A percentile compares a stretch with the other conserved stretches of the same genome.
phyloP scores from a whole-genome alignment of 495 filamentous ascomycete genomes.

The Beverwykella pulmonaria region DNA sequence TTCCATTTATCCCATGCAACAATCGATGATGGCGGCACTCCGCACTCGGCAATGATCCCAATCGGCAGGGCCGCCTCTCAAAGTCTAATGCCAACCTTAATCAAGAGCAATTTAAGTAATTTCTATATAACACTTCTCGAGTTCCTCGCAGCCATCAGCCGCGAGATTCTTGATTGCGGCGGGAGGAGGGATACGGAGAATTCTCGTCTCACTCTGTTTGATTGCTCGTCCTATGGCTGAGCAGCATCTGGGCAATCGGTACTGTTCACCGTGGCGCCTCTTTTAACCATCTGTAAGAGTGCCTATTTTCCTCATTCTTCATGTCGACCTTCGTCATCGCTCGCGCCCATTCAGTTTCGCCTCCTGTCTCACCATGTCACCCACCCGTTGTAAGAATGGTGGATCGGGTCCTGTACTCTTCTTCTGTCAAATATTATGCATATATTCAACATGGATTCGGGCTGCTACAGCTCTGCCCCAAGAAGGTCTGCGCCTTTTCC shows the following conservation, averaged over 20 bases:
- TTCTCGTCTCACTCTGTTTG: conserved; percentile 25
- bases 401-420: conserved; percentile 2
- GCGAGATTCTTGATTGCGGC: conserved; percentile 27
- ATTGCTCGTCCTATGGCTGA: conserved; percentile 25
- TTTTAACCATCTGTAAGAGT: conserved; percentile 27
- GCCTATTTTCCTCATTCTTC: conserved; percentile 6
- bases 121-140: conserved; percentile 32
- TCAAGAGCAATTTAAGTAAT: conserved; percentile 35
- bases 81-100: conserved; percentile 27
- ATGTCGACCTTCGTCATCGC: conserved; percentile 9
- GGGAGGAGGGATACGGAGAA: conserved; percentile 28
- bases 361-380: conserved; percentile 12
- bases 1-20: conserved; percentile 38
- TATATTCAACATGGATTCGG: conserved; percentile 23
- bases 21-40: conserved; percentile 20
- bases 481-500: conserved; percentile 21
- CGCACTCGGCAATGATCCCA: conserved; percentile 21
- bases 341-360: background rate
- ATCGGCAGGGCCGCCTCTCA: conserved; percentile 20
- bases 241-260: conserved; percentile 9
- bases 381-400: background rate
- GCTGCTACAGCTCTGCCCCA: conserved; percentile 23
- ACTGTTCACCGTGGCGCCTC: conserved; percentile 9
- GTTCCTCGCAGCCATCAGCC: conserved; percentile 23
- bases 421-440: conserved; percentile 26